Percentiles rank a stretch among this genome's conserved stretches.
Conservation (phyloP, 1,139 yeast genomes). For the Candida tetrigidarum region DNA sequence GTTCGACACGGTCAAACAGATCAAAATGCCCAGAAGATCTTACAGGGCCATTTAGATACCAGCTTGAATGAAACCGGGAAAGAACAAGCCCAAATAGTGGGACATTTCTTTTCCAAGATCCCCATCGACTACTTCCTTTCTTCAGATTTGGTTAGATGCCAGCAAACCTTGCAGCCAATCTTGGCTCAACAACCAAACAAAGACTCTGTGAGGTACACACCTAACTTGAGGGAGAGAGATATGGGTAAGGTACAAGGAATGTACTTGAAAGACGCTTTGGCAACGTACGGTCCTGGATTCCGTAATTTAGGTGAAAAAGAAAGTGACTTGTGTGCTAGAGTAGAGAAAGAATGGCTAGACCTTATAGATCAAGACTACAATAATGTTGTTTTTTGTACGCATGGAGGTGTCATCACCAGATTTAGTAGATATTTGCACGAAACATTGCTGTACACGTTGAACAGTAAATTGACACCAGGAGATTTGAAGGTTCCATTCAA, state of each 20-base stretch:
- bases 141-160: constrained; percentile 67
- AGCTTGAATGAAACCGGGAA: constrained; percentile 62
- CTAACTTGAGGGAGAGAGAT: constrained; percentile 67
- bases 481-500: constrained; percentile 69
- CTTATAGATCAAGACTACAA: constrained; percentile 26
- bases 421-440: constrained; percentile 51
- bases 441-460: constrained; percentile 41
- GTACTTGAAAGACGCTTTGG: constrained; percentile 67
- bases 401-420: constrained; percentile 84
- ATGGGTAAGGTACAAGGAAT: constrained; percentile 85
- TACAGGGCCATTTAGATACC: constrained; percentile 77
- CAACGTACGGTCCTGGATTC: constrained; percentile 38
- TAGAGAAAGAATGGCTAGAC: constrained; percentile 51
- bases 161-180: constrained; percentile 52
- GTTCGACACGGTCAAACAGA: constrained; percentile 86
- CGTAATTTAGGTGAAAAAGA: constrained; percentile 58
- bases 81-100: constrained; percentile 58
- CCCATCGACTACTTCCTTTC: constrained; percentile 56
- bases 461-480: constrained; percentile 36
- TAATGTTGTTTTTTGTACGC: constrained; percentile 72
- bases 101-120: constrained; percentile 38
- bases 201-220: constrained; percentile 25
- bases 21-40: constrained; percentile 63
- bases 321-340: constrained; percentile 50
- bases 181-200: constrained; percentile 25